Conservation (phyloP, 2,329 filamentous ascomycete genomes). For the Fusarium goolgardi region DNA sequence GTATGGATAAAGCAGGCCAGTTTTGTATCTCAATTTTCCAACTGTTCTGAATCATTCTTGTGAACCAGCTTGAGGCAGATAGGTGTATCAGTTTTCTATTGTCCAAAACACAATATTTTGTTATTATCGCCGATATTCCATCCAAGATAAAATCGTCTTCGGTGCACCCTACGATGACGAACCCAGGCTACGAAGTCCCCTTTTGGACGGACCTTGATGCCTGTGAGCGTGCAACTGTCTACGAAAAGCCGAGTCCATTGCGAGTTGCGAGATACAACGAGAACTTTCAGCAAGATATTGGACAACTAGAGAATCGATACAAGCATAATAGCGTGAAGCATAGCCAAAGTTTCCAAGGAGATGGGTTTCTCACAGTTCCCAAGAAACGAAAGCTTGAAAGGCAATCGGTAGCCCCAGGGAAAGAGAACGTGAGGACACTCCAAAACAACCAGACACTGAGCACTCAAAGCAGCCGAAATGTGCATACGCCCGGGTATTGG, state of each 20-base stretch:
- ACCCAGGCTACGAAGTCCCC: slow-evolving; percentile 45
- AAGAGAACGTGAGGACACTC: slow-evolving; percentile 32
- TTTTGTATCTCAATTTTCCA: slow-evolving; percentile 2
- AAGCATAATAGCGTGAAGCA: slow-evolving; percentile 44
- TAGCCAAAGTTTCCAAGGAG: slow-evolving; percentile 3
- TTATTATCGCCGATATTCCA: not conserved
- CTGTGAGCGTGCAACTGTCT: slow-evolving; percentile 33
- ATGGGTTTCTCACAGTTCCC: slow-evolving; percentile 50
- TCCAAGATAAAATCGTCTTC: not conserved
- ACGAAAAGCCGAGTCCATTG: slow-evolving; percentile 58
- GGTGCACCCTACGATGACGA: slow-evolving; percentile 50
- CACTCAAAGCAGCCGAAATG: not conserved
- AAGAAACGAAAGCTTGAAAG: slow-evolving; percentile 50
- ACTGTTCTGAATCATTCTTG: slow-evolving; percentile 2
- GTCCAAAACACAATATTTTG: not conserved
- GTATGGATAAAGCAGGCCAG: slow-evolving; percentile 11
- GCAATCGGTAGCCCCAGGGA: slow-evolving; percentile 20
- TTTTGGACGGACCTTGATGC: slow-evolving; percentile 49
- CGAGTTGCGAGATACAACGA: slow-evolving; percentile 60
- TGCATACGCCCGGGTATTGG: slow-evolving; percentile 23
- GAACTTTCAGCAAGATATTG: slow-evolving; percentile 14
- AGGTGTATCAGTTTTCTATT: not conserved
- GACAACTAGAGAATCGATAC: slow-evolving; percentile 39
- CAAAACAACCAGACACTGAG: slow-evolving; percentile 1
- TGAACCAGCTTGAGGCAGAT: not conserved